Base-by-base conservation (phyloP, 345 rosid species). In the Aquilaria yunnanensis region DNA sequence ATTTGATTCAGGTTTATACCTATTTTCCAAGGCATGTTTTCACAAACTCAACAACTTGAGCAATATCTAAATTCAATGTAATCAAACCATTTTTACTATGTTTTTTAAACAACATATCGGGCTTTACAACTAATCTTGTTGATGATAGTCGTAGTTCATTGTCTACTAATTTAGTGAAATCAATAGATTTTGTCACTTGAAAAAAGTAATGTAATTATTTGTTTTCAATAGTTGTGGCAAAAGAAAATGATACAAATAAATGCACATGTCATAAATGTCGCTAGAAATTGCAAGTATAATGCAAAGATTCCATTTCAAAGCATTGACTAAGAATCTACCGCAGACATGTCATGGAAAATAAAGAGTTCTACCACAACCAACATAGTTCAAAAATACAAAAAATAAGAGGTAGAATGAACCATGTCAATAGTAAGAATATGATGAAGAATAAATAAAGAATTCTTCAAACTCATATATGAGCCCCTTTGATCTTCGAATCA, bases 71-170 rank as follows among this genome's bases (percentile, higher is more conserved):
- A 77, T 91, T 91, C 52, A 95, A 78, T 41, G 96, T 93, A 11
- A 91, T 97, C 73, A 95, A 78, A 10, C 99, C 96, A 57, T 97
- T 89, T 83, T 95, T 95, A 58, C 97, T 96, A 29, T 97, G 96
- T 68, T 91, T 91, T 23, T 97, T 97, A 56, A 95, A 95, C 48
- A 95, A 70, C 99, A 91, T 95, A 64, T 95, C 99, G 2, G 99
- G 99, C 74, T 95, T 95, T 70, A 91, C 97, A 63, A 91, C 99
- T 72, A 95, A 74, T 75, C 77, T 81, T 48, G 90, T 78, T 31
- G 97, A 87, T 0, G 97, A 91, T 57, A 95, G 80, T 97, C 99
- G 90, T 67, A 96, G 80, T 67, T 95, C 92, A 31, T 76, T 59
- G 74, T 89, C 87, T 30, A 87, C 78, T 48, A 95, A 64, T 72